These are phyloP conservation scores for Solanum phureja DNA, from an alignment of 257 asterid species.

Conservation along the genomic window DNA sequence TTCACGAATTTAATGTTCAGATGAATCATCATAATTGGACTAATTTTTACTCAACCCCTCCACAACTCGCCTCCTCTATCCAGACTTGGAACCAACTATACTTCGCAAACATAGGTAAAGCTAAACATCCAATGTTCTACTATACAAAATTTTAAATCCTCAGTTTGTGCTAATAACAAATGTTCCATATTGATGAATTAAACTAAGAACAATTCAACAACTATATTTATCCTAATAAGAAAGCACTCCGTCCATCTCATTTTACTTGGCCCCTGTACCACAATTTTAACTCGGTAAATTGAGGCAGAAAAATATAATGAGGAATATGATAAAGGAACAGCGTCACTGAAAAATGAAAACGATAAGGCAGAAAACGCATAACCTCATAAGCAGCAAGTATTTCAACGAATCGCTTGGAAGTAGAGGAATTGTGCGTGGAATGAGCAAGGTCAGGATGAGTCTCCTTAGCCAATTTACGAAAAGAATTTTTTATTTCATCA, in stretches of 20 bases:
- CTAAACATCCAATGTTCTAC: not conserved
- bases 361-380: not conserved
- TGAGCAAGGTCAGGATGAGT: slow-evolving; percentile 83
- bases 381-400: slow-evolving; percentile 97
- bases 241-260: not conserved
- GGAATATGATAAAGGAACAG: not conserved
- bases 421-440: slow-evolving; percentile 23
- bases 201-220: not conserved
- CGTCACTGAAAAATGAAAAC: not conserved
- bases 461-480: slow-evolving; percentile 77
- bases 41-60: not conserved
- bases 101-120: not conserved
- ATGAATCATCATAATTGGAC: not conserved
- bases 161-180: not conserved
- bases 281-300: not conserved
- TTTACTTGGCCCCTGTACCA: not conserved
- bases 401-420: slow-evolving; percentile 52
- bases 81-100: not conserved
- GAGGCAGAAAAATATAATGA: not conserved
- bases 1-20: not conserved
- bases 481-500: slow-evolving; percentile 67
- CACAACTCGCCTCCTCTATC: not conserved
- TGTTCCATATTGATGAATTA: not conserved
- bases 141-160: not conserved
- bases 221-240: not conserved